These are phyloP conservation scores for Fusarium sambucinum DNA, from an alignment of 2,329 filamentous ascomycete species.

Conservation along the genomic window DNA sequence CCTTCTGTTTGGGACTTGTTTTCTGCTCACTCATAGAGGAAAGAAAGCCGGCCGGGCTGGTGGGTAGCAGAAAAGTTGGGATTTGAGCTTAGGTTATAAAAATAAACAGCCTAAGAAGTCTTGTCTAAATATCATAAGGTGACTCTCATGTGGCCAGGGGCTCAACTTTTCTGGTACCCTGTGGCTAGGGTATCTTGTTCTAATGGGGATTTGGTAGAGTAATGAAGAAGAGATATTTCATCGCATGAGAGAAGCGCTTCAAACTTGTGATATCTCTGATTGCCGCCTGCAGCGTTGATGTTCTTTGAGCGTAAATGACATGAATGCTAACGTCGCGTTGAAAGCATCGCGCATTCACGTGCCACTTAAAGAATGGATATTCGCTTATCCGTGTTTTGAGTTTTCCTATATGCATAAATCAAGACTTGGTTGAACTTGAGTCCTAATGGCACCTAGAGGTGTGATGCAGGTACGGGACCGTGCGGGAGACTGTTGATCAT, in stretches of 20 bases:
- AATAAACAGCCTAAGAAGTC: no score
- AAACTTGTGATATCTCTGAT: background rate
- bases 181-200: background rate
- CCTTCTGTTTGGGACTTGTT: background rate
- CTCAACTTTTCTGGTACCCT: no score
- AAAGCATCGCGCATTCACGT: conserved; percentile 38
- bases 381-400: background rate
- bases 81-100: no score
- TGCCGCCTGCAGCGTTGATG: conserved; percentile 24
- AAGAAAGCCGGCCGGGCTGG: background rate
- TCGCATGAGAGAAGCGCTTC: background rate
- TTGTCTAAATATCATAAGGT: no score
- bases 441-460: background rate
- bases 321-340: conserved; percentile 28
- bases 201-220: background rate
- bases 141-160: no score
- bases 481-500: background rate
- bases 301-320: conserved; percentile 14
- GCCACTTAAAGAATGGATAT: conserved; percentile 6
- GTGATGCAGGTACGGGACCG: background rate
- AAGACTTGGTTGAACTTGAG: background rate
- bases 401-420: conserved; percentile 16
- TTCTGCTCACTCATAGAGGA: conserved; percentile 4
- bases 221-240: background rate
- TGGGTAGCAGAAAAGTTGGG: no score